Conservation (phyloP, 2,329 filamentous ascomycete genomes). For the Diaporthe humulicola region DNA sequence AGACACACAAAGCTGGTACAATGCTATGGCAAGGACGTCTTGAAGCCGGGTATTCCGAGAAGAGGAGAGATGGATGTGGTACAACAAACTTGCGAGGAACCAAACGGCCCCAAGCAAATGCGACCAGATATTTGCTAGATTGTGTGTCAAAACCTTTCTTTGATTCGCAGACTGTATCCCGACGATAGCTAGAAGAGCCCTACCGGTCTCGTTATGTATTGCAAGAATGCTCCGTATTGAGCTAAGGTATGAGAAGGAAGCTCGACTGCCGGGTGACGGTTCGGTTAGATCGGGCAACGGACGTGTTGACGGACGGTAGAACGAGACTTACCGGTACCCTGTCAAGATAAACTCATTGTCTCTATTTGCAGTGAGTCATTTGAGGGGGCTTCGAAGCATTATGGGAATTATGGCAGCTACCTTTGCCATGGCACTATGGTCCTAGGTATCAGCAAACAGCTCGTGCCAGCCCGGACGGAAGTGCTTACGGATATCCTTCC, state of each 20-base stretch:
- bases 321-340: neutral
- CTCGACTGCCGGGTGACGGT: neutral
- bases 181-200: no score
- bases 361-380: neutral
- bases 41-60: no score
- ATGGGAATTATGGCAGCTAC: no score
- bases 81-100: neutral
- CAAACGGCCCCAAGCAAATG: neutral
- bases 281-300: neutral
- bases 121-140: neutral
- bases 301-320: neutral
- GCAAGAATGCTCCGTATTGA: slow-evolving; percentile 5
- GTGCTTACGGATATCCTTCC: slow-evolving; percentile 1
- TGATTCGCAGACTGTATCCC: neutral
- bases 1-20: neutral
- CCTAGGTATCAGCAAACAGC: neutral
- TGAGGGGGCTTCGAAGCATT: neutral
- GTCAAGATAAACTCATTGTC: neutral
- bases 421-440: slow-evolving; percentile 6
- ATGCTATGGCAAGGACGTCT: neutral
- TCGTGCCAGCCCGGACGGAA: neutral
- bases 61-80: neutral
- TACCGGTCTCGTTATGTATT: neutral
- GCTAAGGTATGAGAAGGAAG: neutral
- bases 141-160: neutral